These are phyloP conservation scores for Curvularia sp. DNA, from an alignment of 2,329 filamentous ascomycete genomes.

Conservation along the genomic window DNA sequence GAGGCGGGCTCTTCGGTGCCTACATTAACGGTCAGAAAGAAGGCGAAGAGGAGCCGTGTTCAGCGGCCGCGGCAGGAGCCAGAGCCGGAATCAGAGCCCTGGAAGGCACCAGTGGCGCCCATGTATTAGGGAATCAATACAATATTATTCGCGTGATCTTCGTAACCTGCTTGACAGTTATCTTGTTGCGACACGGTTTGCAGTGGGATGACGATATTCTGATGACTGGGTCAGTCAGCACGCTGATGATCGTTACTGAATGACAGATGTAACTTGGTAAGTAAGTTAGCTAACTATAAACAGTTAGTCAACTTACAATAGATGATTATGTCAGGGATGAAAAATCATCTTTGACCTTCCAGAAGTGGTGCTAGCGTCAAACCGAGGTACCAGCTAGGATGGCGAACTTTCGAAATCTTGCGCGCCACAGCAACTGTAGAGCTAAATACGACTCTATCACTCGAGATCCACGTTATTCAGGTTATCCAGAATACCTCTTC, in stretches of 20 bases:
- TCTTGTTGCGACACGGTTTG: background rate
- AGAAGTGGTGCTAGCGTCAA: background rate
- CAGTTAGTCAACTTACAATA: background rate
- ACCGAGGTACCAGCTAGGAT: background rate
- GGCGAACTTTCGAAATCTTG: background rate
- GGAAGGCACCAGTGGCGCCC: too few species aligned
- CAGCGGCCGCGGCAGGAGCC: too few species aligned
- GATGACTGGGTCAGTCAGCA: background rate
- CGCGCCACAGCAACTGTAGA: background rate
- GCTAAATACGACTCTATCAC: background rate
- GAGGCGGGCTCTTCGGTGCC: too few species aligned
- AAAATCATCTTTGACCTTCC: background rate
- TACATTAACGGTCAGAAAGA: too few species aligned
- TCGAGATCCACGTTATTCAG: background rate
- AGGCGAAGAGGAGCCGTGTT: too few species aligned
- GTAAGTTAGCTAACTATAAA: too few species aligned
- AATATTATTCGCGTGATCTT: too few species aligned
- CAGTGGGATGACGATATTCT: background rate
- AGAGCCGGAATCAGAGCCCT: too few species aligned
- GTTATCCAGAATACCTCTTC: background rate
- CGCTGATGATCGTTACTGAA: background rate
- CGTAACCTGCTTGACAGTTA: background rate
- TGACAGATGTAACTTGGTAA: too few species aligned
- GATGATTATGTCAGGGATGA: background rate
- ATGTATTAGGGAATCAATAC: too few species aligned